These are phyloP conservation scores for Saccharomyces kudriavzevii DNA, from an alignment of 805 yeast species.

Conservation along the genomic window DNA sequence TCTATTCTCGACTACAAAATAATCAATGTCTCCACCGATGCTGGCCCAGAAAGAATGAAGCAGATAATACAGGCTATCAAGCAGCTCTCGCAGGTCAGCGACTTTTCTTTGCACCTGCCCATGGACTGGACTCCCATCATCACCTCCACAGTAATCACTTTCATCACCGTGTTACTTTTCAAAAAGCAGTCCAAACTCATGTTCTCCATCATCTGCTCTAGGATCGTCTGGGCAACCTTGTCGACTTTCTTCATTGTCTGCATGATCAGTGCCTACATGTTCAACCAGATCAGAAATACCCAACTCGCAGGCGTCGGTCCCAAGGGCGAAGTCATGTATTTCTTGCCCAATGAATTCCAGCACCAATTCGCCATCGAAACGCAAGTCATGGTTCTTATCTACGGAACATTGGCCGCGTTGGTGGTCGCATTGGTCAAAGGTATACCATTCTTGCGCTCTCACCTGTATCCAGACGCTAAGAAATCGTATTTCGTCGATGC, in stretches of 20 bases:
- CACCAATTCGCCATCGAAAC: conserved; percentile 83
- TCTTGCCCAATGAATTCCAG: conserved; percentile 58
- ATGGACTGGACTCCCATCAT: conserved; percentile 32
- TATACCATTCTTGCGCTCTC: conserved; percentile 35
- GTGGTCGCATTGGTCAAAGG: conserved; percentile 51
- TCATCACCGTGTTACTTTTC: conserved; percentile 29
- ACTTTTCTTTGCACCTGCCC: conserved; percentile 31
- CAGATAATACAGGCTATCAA: conserved; percentile 25
- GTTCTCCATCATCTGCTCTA: conserved; percentile 37
- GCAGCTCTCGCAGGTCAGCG: conserved; percentile 18
- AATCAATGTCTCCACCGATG: conserved; percentile 28
- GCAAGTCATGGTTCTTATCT: conserved; percentile 68
- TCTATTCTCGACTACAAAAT: conserved; percentile 21
- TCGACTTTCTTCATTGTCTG: conserved; percentile 56
- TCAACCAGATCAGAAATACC: conserved; percentile 70
- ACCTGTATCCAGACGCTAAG: conserved; percentile 26
- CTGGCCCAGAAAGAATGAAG: conserved; percentile 31
- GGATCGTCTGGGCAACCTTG: conserved; percentile 63
- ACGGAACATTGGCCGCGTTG: conserved; percentile 58
- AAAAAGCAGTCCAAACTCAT: conserved; percentile 33
- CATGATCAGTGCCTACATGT: conserved; percentile 89
- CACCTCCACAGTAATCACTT: conserved; percentile 30
- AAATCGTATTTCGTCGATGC: conserved; percentile 34
- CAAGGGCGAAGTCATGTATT: conserved; percentile 41
- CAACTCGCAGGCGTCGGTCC: conserved; percentile 41